Base-by-base conservation (phyloP, 331 rosid species). In the Dryas integrifolia region DNA sequence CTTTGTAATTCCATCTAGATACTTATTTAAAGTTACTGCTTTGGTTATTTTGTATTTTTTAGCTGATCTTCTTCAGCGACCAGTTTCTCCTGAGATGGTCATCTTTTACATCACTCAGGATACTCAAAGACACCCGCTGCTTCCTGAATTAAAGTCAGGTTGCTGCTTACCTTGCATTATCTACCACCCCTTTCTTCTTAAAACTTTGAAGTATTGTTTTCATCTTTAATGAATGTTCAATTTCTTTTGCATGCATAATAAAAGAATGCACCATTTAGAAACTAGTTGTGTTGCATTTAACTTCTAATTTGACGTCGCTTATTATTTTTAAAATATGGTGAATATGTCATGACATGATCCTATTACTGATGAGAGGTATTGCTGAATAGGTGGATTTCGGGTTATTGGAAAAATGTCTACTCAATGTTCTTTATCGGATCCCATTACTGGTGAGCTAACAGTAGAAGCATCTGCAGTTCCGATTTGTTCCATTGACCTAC, bases 111-210 rank as follows among this genome's bases (percentile, higher is more conserved):
- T 94, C 58, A 94, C 97, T 14, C 98, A 94, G 71, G 98, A 91
- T 86, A 91, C 98, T 69, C 98, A 88, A 82, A 85, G 92, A 71
- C 97, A 94, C 84, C 91, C 98, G 10, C 83, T 91, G 13, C 97
- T 91, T 80, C 89, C 88, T 49, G 96, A 94, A 80, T 3, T 94
- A 81, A 94, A 83, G 83, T 85, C 96, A 50, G 95, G 98, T 91
- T 45, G 81, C 76, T 74, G 67, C 55, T 79, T 63, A 43, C 65
- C 26, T 61, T 52, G 18, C 58, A 51, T 72, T 57, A 50, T 10
- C 18, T 70, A 11, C 73, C 35, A 38, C 48, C 4, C 5, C 7
- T 58, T 53, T 69, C 44, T 45, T 24, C 46, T 47, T 35, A 3
- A 35, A 53, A 38, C 6, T 11, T 55, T 44, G 30, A 35, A 5